Conservation (phyloP, 2,329 filamentous ascomycete species). For the Exophiala sp. region DNA sequence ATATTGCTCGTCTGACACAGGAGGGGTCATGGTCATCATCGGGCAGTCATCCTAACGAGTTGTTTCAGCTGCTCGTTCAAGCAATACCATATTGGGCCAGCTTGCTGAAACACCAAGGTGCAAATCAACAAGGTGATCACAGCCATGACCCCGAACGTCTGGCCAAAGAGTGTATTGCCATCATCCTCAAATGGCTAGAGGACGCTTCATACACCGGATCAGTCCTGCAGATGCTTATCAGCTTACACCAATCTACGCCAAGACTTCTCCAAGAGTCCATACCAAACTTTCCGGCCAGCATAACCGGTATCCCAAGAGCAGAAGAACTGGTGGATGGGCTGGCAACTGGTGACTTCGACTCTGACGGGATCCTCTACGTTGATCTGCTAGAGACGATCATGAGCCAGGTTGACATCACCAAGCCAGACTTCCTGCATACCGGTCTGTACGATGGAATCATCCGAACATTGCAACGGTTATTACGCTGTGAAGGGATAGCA, state of each 20-base stretch:
- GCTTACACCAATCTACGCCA: conserved; percentile 15
- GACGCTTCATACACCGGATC: neutral
- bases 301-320: conserved; percentile 13
- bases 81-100: conserved; percentile 19
- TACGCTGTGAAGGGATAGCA: conserved; percentile 23
- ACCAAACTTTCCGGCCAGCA: conserved; percentile 14
- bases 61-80: conserved; percentile 11
- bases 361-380: conserved; percentile 22
- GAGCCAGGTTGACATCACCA: conserved; percentile 21
- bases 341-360: conserved; percentile 19
- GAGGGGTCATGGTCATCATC: neutral
- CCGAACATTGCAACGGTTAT: conserved; percentile 28
- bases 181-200: conserved; percentile 5
- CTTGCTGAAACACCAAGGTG: conserved; percentile 6
- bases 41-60: neutral
- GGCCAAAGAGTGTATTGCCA: conserved; percentile 10
- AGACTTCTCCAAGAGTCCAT: conserved; percentile 16
- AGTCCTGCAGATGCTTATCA: conserved; percentile 21
- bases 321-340: conserved; percentile 13
- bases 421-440: conserved; percentile 17
- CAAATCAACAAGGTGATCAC: neutral
- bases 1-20: neutral
- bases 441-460: conserved; percentile 30
- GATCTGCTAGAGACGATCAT: conserved; percentile 27
- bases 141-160: conserved; percentile 1